These are phyloP conservation scores for Psidium guajava DNA, from an alignment of 345 rosid genomes.

Conservation along the genomic window DNA sequence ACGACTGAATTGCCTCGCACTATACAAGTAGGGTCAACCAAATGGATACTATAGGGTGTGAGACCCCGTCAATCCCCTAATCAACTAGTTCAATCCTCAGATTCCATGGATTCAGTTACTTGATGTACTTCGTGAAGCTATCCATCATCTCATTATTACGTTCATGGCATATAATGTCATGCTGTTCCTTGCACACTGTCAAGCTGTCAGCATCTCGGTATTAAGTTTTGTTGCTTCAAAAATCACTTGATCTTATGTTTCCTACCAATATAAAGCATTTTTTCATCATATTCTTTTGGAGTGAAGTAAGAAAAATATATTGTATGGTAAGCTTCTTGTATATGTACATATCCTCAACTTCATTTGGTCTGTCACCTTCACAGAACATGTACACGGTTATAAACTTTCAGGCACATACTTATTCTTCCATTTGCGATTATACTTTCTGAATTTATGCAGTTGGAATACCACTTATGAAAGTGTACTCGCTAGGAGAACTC, in stretches of 20 bases:
- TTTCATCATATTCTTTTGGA: background rate
- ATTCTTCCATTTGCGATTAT: background rate
- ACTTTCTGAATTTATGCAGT: slow-evolving; percentile 10
- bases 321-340: background rate
- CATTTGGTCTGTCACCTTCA: background rate
- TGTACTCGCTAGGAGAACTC: slow-evolving; percentile 33
- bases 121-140: background rate
- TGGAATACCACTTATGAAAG: slow-evolving; percentile 52
- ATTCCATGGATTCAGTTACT: background rate
- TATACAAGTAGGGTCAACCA: background rate
- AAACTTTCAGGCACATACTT: no score
- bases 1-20: background rate
- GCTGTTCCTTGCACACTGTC: background rate
- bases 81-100: background rate
- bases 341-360: background rate
- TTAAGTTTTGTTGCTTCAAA: background rate
- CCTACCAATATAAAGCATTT: background rate
- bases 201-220: background rate
- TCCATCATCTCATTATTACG: background rate
- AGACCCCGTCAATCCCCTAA: background rate
- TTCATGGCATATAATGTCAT: background rate
- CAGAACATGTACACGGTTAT: background rate
- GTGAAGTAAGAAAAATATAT: background rate
- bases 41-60: background rate
- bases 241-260: background rate